phyloP scores from a whole-genome alignment of 768 basidiomycete species.

The Melanogaster broomeanus region DNA sequence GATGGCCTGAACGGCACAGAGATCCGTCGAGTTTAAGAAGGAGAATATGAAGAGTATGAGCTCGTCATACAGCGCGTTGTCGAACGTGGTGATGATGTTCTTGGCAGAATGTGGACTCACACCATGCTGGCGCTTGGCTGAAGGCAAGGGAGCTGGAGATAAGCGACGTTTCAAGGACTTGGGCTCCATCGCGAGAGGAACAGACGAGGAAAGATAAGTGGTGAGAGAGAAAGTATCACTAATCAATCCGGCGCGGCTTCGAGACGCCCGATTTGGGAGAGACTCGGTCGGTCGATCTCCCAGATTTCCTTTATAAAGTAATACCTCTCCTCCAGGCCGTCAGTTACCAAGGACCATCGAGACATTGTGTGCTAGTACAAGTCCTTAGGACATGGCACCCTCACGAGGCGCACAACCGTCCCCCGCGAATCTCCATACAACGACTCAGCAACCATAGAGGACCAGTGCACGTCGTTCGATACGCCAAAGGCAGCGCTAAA shows the following conservation, averaged over 20 bases:
- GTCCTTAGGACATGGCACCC: conserved; percentile 49
- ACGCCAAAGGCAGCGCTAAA: conserved; percentile 84
- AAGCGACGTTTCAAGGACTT: conserved; percentile 46
- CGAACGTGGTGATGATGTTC: conserved; percentile 41
- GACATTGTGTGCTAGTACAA: background rate
- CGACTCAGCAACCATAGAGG: conserved; percentile 73
- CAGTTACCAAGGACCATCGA: background rate
- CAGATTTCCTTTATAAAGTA: no score
- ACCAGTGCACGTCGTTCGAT: conserved; percentile 87
- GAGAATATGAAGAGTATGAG: conserved; percentile 75
- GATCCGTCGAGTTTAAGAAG: conserved; percentile 63
- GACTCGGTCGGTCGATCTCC: no score
- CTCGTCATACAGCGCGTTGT: conserved; percentile 70
- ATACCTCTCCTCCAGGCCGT: no score
- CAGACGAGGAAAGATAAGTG: no score
- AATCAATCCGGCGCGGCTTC: no score
- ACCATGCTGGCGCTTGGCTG: conserved; percentile 56
- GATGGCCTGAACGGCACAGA: conserved; percentile 63
- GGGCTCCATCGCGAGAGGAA: conserved; percentile 35
- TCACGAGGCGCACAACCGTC: conserved; percentile 54
- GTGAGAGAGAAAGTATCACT: background rate
- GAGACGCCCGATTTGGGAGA: no score
- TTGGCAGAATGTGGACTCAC: conserved; percentile 8
- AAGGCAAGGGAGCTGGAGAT: conserved; percentile 51
- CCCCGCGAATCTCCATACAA: conserved; percentile 64